Conservation (phyloP, 495 filamentous ascomycete genomes). For the Aspergillus egyptiacus region DNA sequence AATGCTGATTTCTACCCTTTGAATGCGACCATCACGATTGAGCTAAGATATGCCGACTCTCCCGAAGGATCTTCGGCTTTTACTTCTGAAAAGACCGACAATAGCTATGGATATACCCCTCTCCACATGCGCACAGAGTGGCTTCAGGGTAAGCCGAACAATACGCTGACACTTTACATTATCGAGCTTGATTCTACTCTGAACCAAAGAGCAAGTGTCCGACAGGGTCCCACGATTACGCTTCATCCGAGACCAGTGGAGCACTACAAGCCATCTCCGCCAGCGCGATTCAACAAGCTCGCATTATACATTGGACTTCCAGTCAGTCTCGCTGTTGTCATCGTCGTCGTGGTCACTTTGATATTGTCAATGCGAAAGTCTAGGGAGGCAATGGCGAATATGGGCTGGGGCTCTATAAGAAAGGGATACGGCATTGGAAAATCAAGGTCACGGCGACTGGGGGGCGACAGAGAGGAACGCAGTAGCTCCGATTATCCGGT, state of each 20-base stretch:
- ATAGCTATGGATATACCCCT: conserved; percentile 32
- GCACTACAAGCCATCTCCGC: conserved; percentile 24
- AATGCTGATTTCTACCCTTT: conserved; percentile 34
- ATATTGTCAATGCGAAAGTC: conserved; percentile 24
- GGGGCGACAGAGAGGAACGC: neutral
- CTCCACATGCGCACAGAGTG: conserved; percentile 31
- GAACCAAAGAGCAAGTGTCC: conserved; percentile 20
- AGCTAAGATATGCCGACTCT: conserved; percentile 29
- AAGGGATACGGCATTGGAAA: conserved; percentile 20
- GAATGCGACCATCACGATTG: conserved; percentile 37
- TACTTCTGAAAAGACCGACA: conserved; percentile 32
- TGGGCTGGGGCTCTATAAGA: conserved; percentile 13
- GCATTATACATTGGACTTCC: conserved; percentile 24
- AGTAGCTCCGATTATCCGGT: conserved; percentile 1
- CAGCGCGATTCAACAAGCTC: conserved; percentile 20
- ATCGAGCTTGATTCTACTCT: conserved; percentile 25
- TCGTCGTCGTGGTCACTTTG: conserved; percentile 19
- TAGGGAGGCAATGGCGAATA: conserved; percentile 16
- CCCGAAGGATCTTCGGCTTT: conserved; percentile 29
- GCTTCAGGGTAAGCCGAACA: conserved; percentile 28
- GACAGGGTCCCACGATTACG: conserved; percentile 24
- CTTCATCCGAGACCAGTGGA: conserved; percentile 20
- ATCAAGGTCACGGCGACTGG: conserved; percentile 16
- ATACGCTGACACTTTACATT: conserved; percentile 28
- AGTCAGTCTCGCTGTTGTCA: conserved; percentile 18